Evolutionary conservation across 108 stramenopile species (phyloP), one percentile per base, ranked within the genome.

Genomic region (Asterionellopsis glacialis): DNA sequence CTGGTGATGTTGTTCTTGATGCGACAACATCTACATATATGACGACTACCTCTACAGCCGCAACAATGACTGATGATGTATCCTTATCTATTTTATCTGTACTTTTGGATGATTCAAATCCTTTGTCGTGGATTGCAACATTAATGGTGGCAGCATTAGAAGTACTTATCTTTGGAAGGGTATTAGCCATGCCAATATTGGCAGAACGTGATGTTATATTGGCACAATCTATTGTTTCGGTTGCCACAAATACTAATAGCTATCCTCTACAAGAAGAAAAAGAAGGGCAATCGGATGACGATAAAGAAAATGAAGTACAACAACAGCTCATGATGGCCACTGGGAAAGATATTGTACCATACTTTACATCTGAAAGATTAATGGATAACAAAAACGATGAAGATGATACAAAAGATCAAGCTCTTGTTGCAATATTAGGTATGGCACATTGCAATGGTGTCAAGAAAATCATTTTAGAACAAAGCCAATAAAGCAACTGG

Each of bases 401-500:
- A 5, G 25, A 50, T 21, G 11, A 64, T 23, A 56, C 50, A 9
- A 61, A 63, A 53, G 83, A 66, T 18, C 76, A 78, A 44, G 65
- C 63, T 6, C 79, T 85, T 10, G 81, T 85, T 28, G 84, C 84
- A 21, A 73, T 85, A 9, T 60, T 85, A 45, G 84, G 84, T 0
- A 67, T 85, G 60, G 84, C 84, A 15, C 84, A 85, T 59, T 85
- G 84, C 73, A 85, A 85, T 67, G 84, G 84, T 12, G 77, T 85
- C 59, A 79, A 70, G 68, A 81, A 79, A 33, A 51, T 84, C 5
- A 33, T 33, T 33, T 33, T 33, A 33, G 33, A 33, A 33, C 33
- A 33, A 33, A 7, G 5, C 33, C n/a, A n/a, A n/a, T n/a, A 33
- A 33, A 7, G 33, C 33, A 5, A 33, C 33, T 33, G 2, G 33